Evolutionary conservation across 108 stramenopile genomes (phyloP), one percentile per base, ranked within the genome.

Genomic region (Cyclotella baltica): DNA sequence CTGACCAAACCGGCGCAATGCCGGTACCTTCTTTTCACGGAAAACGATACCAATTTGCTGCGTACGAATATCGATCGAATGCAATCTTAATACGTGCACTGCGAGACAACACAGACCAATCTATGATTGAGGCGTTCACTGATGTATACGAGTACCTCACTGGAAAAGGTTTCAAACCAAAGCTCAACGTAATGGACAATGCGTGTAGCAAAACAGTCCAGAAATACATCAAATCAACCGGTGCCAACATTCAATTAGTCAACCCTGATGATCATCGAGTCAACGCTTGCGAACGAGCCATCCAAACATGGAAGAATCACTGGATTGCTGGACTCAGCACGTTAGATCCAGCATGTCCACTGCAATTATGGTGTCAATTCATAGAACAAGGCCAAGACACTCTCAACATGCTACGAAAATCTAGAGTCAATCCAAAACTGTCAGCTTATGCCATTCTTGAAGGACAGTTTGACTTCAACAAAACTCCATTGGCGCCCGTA

Each of bases 301-400:
- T 73, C 58, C 72, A 73, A 64, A 73, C 47, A 5, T 75, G 15
- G 27, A 75, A 50, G 28, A 40, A 64, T 27, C 64, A 75, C 31
- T 66, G 29, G 34, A n/a, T n/a, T n/a, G n/a, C n/a, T n/a, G n/a
- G n/a, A n/a, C n/a, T n/a, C n/a, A n/a, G n/a, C n/a, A n/a, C 23
- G 4, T 50, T 29, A 35, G 57, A 83, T 56, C 62, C 35, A 34
- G 38, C 38, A 0, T 87, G 83, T 36, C 86, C 83, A 37, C 19
- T 81, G 15, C 57, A 69, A 40, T 34, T 76, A 15, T 83, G 82
- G 83, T 55, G 53, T 51, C 29, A 69, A 11, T 67, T 83, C 34
- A 36, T 88, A 4, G 62, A 36, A 35, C 35, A n/a, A n/a, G n/a
- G n/a, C n/a, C n/a, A n/a, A n/a, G n/a, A n/a, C n/a, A n/a, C n/a